A percentile compares a stretch with the other conserved stretches of the same genome.
Evolutionary conservation across 768 basidiomycete species (phyloP).

Genomic region (Kwoniella sp.): DNA sequence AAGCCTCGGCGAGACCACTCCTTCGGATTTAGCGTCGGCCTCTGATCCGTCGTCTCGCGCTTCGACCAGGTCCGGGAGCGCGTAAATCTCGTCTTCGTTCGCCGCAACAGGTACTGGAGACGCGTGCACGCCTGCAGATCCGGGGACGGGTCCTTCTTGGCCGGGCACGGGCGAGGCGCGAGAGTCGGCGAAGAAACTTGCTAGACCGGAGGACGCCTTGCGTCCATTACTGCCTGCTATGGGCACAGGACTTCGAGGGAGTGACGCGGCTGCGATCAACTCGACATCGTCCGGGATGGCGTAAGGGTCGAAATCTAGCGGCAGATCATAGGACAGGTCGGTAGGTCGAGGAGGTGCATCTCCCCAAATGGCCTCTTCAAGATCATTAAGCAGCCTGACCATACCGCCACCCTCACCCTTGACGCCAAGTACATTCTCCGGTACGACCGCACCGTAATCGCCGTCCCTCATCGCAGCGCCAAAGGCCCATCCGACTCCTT

Average conservation of each 20-base stretch:
- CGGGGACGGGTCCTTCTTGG: neutral
- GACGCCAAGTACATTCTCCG: slow-evolving; percentile 28
- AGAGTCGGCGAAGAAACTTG: slow-evolving; percentile 31
- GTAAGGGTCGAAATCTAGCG: slow-evolving; percentile 47
- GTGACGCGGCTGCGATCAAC: slow-evolving; percentile 7
- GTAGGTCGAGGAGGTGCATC: slow-evolving; percentile 45
- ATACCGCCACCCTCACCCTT: slow-evolving; percentile 35
- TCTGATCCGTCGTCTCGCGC: slow-evolving; percentile 3
- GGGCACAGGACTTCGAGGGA: slow-evolving; percentile 3
- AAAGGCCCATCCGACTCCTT: slow-evolving; percentile 42
- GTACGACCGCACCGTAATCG: slow-evolving; percentile 33
- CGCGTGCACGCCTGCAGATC: neutral
- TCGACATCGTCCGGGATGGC: slow-evolving; percentile 29
- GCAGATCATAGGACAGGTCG: slow-evolving; percentile 41
- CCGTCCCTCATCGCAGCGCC: slow-evolving; percentile 30
- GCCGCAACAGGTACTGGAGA: neutral
- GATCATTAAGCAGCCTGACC: slow-evolving; percentile 42
- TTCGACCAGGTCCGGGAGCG: slow-evolving; percentile 11
- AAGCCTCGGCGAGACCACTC: slow-evolving; percentile 8
- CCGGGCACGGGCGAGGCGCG: neutral
- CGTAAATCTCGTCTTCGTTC: slow-evolving; percentile 14
- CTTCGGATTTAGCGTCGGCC: slow-evolving; percentile 8
- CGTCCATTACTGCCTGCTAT: neutral
- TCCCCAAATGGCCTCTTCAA: slow-evolving; percentile 49
- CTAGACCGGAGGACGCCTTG: slow-evolving; percentile 3